phyloP scores from a whole-genome alignment of 208 protist species.

The Trypanosoma conorhini region DNA sequence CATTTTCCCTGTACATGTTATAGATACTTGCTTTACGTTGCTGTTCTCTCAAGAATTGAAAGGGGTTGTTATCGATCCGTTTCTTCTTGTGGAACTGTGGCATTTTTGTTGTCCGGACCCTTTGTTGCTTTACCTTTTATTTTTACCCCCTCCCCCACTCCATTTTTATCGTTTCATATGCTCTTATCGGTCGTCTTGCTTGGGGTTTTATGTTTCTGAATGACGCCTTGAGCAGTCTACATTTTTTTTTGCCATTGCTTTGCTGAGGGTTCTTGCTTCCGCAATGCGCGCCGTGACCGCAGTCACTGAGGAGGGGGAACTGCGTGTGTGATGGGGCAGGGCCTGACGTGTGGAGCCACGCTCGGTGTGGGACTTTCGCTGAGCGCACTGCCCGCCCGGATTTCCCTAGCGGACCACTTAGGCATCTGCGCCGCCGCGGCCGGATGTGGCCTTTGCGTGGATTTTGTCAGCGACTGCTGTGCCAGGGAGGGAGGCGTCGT shows the following conservation, averaged over 20 bases:
- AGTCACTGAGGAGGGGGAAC: not conserved
- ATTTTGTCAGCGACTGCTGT: conserved; percentile 84
- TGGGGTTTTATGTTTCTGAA: conserved; percentile 8
- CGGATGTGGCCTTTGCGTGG: conserved; percentile 62
- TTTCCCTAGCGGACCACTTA: conserved; percentile 62
- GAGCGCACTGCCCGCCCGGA: conserved; percentile 47
- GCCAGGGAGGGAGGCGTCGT: conserved; percentile 79
- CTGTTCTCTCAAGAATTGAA: not conserved
- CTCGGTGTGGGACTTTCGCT: conserved; percentile 62
- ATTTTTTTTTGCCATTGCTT: conserved; percentile 7
- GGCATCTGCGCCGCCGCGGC: conserved; percentile 54
- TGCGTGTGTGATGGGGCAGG: conserved; percentile 69
- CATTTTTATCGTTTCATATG: not conserved
- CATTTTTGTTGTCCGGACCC: not conserved
- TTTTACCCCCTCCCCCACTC: not conserved
- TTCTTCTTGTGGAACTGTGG: not conserved
- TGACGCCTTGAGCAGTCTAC: not conserved
- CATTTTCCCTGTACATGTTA: not conserved
- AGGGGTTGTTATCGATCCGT: not conserved
- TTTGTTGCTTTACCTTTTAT: not conserved
- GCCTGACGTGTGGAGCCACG: conserved; percentile 65
- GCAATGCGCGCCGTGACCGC: not conserved
- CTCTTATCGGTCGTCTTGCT: not conserved
- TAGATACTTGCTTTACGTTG: not conserved
- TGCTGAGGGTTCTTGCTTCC: not conserved